phyloP scores from a whole-genome alignment of 129 eudicot species.

The Lonicera japonica region DNA sequence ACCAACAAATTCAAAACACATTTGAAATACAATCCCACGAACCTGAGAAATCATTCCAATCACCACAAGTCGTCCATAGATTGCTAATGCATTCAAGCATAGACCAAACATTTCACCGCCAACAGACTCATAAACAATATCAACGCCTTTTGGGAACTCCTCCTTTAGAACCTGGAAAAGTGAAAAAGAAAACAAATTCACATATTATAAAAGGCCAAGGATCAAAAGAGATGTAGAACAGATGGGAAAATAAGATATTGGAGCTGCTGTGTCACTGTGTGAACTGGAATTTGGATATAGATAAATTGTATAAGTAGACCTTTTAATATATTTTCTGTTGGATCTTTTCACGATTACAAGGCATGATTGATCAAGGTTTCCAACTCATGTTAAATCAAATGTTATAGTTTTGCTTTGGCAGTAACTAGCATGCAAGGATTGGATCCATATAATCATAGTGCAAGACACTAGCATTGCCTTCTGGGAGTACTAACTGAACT shows the following conservation, averaged over 20 bases:
- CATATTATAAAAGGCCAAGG: not conserved
- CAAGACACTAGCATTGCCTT: too few relatives aligned
- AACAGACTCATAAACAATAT: constrained; percentile 88
- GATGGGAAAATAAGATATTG: not conserved
- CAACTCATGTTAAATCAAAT: not conserved
- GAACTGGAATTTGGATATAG: not conserved
- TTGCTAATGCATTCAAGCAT: constrained; percentile 77
- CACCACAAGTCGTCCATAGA: constrained; percentile 79
- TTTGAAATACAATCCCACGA: constrained; percentile 4
- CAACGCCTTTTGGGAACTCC: constrained; percentile 92
- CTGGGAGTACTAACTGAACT: not conserved
- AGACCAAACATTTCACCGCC: constrained; percentile 95
- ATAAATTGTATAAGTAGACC: not conserved
- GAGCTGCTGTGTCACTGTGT: not conserved
- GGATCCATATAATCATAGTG: not conserved
- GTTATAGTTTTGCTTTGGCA: not conserved
- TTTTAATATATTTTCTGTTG: not conserved
- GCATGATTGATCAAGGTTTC: not conserved
- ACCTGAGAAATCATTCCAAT: constrained; percentile 99
- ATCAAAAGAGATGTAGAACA: not conserved
- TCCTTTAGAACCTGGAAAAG: constrained; percentile 63
- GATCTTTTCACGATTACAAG: too few relatives aligned
- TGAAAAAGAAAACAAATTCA: not conserved
- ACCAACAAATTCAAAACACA: constrained; percentile 1
- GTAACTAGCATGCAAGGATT: not conserved